Conservation (phyloP, 2,329 filamentous ascomycete genomes). For the Ilyonectria sp. region DNA sequence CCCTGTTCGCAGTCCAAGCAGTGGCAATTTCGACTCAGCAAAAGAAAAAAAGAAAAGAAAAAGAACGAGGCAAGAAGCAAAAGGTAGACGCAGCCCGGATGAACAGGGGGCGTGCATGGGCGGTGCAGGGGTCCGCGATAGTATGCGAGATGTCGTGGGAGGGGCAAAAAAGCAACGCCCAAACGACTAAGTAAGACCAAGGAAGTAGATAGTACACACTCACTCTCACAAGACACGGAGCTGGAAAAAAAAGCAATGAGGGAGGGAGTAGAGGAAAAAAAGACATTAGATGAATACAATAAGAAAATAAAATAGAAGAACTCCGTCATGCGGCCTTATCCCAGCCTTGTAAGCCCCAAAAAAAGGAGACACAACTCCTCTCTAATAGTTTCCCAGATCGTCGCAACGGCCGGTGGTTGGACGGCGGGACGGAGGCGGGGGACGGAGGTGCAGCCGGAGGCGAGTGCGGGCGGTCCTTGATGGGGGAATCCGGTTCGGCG, state of each 20-base stretch:
- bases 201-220: not conserved
- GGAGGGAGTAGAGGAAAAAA: slow-evolving; percentile 1
- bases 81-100: slow-evolving; percentile 3
- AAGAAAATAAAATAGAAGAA: slow-evolving; percentile 21
- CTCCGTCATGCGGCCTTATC: slow-evolving; percentile 21
- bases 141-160: not conserved
- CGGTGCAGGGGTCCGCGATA: slow-evolving; percentile 1
- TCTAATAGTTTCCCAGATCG: slow-evolving; percentile 16
- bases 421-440: not conserved
- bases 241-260: not conserved
- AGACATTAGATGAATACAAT: slow-evolving; percentile 15
- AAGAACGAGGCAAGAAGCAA: slow-evolving; percentile 19
- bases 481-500: not conserved
- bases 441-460: not conserved
- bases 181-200: not conserved
- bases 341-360: slow-evolving; percentile 25
- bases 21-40: slow-evolving; percentile 25
- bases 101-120: slow-evolving; percentile 1
- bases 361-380: slow-evolving; percentile 17
- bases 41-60: slow-evolving; percentile 20
- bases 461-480: not conserved
- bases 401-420: slow-evolving; percentile 8
- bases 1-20: slow-evolving; percentile 25
- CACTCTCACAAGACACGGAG: not conserved
- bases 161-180: slow-evolving; percentile 10